A percentile compares a stretch with the other conserved stretches of the same genome.
phyloP scores from a whole-genome alignment of 176 grass and related monocot species.

The Juncus inflexus region DNA sequence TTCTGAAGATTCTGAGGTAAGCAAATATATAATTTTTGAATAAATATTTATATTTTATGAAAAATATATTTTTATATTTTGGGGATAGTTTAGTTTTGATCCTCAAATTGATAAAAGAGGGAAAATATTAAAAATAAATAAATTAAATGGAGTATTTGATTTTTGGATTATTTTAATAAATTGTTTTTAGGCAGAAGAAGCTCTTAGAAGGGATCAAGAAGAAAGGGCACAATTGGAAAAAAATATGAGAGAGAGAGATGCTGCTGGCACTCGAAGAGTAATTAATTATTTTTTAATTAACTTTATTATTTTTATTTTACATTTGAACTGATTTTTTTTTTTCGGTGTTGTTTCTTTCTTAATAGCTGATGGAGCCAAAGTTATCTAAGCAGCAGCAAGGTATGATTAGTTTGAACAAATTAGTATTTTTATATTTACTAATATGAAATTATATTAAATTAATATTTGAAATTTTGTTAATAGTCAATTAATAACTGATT shows the following conservation, averaged over 20 bases:
- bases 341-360: conserved; percentile 10
- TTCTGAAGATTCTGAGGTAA: conserved; percentile 19
- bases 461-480: neutral
- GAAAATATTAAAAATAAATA: conserved; percentile 1
- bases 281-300: conserved; percentile 13
- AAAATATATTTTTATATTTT: neutral
- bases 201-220: conserved; percentile 70
- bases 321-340: neutral
- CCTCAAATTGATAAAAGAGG: neutral
- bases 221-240: conserved; percentile 82
- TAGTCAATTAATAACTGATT: conserved; percentile 13
- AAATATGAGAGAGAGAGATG: conserved; percentile 88
- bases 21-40: conserved; percentile 37
- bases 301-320: conserved; percentile 19
- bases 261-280: conserved; percentile 67
- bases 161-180: conserved; percentile 5
- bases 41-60: too few relatives aligned
- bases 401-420: conserved; percentile 29
- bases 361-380: conserved; percentile 73
- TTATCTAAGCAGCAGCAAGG: conserved; percentile 88
- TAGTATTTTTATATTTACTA: conserved; percentile 22
- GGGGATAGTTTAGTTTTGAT: neutral
- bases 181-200: conserved; percentile 67
- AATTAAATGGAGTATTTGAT: neutral
- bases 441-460: conserved; percentile 7